Evolutionary conservation across 2,329 filamentous ascomycete species (phyloP), one percentile per base, ranked within the genome.

Genomic region (Alternaria gaisen): DNA sequence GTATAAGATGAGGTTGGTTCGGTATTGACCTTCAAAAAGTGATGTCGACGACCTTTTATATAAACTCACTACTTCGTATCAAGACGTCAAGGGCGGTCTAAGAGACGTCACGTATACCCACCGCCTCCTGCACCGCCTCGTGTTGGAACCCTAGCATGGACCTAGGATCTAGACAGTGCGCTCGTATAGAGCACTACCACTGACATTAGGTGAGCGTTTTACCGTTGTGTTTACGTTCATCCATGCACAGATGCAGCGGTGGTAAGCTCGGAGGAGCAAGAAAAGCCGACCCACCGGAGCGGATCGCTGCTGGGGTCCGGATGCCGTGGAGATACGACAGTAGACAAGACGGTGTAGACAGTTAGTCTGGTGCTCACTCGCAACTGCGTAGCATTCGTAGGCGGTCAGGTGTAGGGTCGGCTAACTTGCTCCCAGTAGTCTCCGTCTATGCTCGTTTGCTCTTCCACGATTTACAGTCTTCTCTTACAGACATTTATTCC

Each of bases 71-170:
- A 11, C 48, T 52, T 20, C 48, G 22, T 40, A 52, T 38, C 22
- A 26, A 34, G 11, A 51, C 47, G 48, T 52, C 48, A 52, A 48
- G 30, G 34, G 30, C 46, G 46, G 46, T 34, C 46, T 48, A 30
- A 22, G 10, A 14, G 46, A 34, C 46, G 46, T 32, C 30, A 34
- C 46, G 12, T 48, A 16, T 34, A 48, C 46, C 46, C 46, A 48
- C 46, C 46, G 20, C 46, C 28, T 48, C 28, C 38, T 40, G 38
- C 38, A 18, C 38, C 38, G 38, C 38, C 38, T 41, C 38, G 46
- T 48, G 9, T n/a, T 36, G 28, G 4, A 22, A 18, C 30, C 46
- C 46, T 36, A 36, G 30, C 46, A 48, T 48, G 46, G 46, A 16
- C 30, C 46, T 34, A 24, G 46, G 18, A 36, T 48, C 46, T 24